A percentile compares a stretch with the other conserved stretches of the same genome.
Evolutionary conservation across 257 asterid species (phyloP).

Genomic region (Solanum tarapatanum): DNA sequence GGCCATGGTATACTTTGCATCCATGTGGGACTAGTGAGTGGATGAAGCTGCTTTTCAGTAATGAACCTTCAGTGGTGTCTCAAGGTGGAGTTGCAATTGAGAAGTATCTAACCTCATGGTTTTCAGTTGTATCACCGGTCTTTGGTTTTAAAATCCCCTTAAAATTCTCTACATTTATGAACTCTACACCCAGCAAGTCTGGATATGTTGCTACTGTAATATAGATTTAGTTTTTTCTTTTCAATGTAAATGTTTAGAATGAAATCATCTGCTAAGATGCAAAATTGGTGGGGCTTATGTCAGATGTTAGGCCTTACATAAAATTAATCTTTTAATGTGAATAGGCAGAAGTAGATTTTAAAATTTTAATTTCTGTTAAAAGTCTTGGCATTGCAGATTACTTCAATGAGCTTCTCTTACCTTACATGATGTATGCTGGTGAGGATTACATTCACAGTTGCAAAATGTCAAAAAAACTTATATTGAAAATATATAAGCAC

Average conservation of each 20-base stretch:
- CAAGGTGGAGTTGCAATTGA: conserved; percentile 15
- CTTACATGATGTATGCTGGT: background rate
- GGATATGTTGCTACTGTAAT: background rate
- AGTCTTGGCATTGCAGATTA: background rate
- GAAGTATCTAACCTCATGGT: conserved; percentile 60
- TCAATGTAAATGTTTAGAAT: background rate
- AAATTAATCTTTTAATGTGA: background rate
- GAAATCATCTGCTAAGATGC: background rate
- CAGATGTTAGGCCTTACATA: background rate
- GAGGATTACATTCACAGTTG: background rate
- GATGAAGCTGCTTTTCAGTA: conserved; percentile 61
- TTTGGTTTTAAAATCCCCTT: conserved; percentile 57
- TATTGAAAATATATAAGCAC: background rate
- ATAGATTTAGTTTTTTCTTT: background rate
- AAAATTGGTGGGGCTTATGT: background rate
- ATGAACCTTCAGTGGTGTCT: conserved; percentile 16
- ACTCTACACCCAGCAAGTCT: background rate
- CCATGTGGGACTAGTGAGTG: conserved; percentile 90
- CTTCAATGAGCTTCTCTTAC: background rate
- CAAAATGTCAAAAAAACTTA: background rate
- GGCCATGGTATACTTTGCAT: conserved; percentile 78
- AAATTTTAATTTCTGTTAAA: background rate
- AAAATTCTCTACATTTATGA: conserved; percentile 10
- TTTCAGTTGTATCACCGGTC: conserved; percentile 64
- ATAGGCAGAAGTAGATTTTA: background rate